These are phyloP conservation scores for Clavaria fumosa DNA, from an alignment of 768 basidiomycete species.

Conservation along the genomic window DNA sequence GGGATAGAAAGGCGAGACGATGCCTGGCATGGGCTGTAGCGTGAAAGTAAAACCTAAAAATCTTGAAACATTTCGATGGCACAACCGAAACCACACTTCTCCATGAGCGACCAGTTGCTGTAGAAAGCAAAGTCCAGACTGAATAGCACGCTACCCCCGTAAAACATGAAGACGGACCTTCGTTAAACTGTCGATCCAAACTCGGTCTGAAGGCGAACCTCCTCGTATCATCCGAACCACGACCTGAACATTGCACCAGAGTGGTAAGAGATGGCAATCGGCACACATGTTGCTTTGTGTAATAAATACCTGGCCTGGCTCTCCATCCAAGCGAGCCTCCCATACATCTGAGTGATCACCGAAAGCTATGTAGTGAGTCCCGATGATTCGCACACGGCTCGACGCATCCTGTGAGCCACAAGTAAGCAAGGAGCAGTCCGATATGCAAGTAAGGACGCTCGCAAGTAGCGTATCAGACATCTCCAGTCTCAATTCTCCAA, in stretches of 20 bases:
- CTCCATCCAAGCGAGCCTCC: slow-evolving; percentile 5
- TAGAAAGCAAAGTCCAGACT: not conserved
- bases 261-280: not conserved
- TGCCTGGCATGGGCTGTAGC: slow-evolving; percentile 13
- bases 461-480: too few relatives aligned
- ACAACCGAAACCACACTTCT: slow-evolving; percentile 9
- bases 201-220: slow-evolving; percentile 9
- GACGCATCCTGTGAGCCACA: slow-evolving; percentile 12
- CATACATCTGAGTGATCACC: slow-evolving; percentile 14
- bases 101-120: not conserved
- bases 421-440: too few relatives aligned
- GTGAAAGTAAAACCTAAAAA: slow-evolving; percentile 12
- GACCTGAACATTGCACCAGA: slow-evolving; percentile 7
- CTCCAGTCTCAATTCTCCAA: too few relatives aligned
- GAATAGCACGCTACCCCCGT: not conserved
- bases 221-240: slow-evolving; percentile 13
- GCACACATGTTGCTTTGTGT: not conserved
- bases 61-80: slow-evolving; percentile 12
- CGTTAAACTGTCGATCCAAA: slow-evolving; percentile 6
- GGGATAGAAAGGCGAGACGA: slow-evolving; percentile 14
- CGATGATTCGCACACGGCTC: slow-evolving; percentile 3
- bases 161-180: slow-evolving; percentile 2
- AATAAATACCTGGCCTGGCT: not conserved
- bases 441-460: too few relatives aligned
- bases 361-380: slow-evolving; percentile 9